phyloP scores from a whole-genome alignment of 2,329 filamentous ascomycete species.

The Colletotrichum sojae region DNA sequence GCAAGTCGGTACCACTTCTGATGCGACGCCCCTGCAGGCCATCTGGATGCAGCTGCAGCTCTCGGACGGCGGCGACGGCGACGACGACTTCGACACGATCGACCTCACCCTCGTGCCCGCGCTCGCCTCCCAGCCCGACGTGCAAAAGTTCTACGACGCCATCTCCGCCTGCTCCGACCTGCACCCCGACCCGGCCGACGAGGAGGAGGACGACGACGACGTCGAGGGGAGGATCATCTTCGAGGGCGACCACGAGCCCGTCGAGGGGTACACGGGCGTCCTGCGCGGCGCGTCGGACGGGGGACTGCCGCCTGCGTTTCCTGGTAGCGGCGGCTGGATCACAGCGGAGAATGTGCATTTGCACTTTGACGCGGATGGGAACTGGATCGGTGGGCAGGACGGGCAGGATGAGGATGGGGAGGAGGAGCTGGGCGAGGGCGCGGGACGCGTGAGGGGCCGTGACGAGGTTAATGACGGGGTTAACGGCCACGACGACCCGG shows the following conservation, averaged over 20 bases:
- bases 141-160: slow-evolving; percentile 73
- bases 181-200: slow-evolving; percentile 77
- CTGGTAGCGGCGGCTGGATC: slow-evolving; percentile 86
- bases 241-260: slow-evolving; percentile 67
- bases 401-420: slow-evolving; percentile 49
- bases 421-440: slow-evolving; percentile 74
- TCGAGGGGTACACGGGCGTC: slow-evolving; percentile 72
- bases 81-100: slow-evolving; percentile 74
- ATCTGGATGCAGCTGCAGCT: slow-evolving; percentile 80
- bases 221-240: slow-evolving; percentile 69
- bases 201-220: slow-evolving; percentile 71
- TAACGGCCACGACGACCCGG: slow-evolving; percentile 59
- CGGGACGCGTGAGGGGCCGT: slow-evolving; percentile 68
- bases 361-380: slow-evolving; percentile 85
- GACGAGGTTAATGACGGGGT: slow-evolving; percentile 67
- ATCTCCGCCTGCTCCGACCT: slow-evolving; percentile 83
- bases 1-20: slow-evolving; percentile 61
- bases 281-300: slow-evolving; percentile 63
- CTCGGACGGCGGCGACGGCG: slow-evolving; percentile 66
- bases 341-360: slow-evolving; percentile 92
- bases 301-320: slow-evolving; percentile 75
- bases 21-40: slow-evolving; percentile 57
- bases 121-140: slow-evolving; percentile 44
- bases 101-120: slow-evolving; percentile 77
- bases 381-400: slow-evolving; percentile 72